Evolutionary conservation across 2,329 filamentous ascomycete genomes (phyloP).

Genomic region (Cercospora sesami): DNA sequence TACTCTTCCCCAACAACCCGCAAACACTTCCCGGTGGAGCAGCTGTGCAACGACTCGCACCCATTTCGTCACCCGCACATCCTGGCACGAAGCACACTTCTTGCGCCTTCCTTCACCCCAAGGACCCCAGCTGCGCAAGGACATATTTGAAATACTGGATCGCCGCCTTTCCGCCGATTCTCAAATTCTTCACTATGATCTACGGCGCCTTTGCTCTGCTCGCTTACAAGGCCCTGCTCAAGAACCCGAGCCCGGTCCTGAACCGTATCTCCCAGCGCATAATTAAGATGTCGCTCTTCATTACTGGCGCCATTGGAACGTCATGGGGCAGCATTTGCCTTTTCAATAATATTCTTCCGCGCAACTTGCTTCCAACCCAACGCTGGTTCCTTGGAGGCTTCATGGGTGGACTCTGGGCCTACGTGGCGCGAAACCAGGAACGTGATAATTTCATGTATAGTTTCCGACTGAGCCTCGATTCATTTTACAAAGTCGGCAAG

Average conservation of each 20-base stretch:
- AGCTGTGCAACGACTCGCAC: constrained; percentile 67
- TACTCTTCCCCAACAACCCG: constrained; percentile 70
- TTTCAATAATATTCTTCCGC: constrained; percentile 77
- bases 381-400: constrained; percentile 89
- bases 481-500: constrained; percentile 87
- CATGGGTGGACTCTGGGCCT: constrained; percentile 80
- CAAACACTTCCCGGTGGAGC: constrained; percentile 55
- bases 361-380: constrained; percentile 72
- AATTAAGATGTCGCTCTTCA: constrained; percentile 72
- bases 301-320: constrained; percentile 80
- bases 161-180: constrained; percentile 73
- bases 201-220: constrained; percentile 72
- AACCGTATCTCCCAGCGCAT: constrained; percentile 67
- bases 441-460: constrained; percentile 75
- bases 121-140: constrained; percentile 81
- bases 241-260: constrained; percentile 66
- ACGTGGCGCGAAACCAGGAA: constrained; percentile 66
- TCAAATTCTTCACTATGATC: constrained; percentile 73
- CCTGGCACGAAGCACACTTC: constrained; percentile 81
- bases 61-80: constrained; percentile 80
- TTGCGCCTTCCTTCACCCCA: constrained; percentile 85
- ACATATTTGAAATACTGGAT: constrained; percentile 89
- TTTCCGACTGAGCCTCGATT: constrained; percentile 75
- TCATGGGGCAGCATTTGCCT: constrained; percentile 88
- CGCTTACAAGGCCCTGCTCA: constrained; percentile 66